Conservation (phyloP, 2,329 filamentous ascomycete species). For the Fusarium sp. region DNA sequence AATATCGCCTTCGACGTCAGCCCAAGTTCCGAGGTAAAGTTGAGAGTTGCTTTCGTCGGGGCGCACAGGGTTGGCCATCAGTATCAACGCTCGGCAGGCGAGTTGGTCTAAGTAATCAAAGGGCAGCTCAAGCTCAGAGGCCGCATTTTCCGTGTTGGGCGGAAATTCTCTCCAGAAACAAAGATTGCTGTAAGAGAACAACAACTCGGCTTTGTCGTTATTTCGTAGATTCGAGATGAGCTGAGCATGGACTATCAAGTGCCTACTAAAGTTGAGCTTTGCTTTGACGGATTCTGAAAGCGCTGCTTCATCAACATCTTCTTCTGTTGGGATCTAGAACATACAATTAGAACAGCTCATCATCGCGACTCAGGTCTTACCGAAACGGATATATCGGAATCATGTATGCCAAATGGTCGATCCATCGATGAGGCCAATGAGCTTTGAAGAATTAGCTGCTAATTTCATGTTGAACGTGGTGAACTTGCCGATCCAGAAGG, state of each 20-base stretch:
- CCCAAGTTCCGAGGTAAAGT: background rate
- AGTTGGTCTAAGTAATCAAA: conserved; percentile 8
- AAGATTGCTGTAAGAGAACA: conserved; percentile 20
- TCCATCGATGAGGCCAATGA: conserved; percentile 1
- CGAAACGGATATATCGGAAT: conserved; percentile 6
- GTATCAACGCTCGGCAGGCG: conserved; percentile 7
- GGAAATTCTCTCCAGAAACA: conserved; percentile 28
- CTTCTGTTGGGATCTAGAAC: background rate
- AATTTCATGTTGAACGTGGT: too few species aligned
- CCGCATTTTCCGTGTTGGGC: background rate
- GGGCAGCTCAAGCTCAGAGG: background rate
- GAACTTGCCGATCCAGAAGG: conserved; percentile 14
- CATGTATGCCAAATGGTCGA: conserved; percentile 6
- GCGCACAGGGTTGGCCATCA: background rate
- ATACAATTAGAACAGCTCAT: background rate
- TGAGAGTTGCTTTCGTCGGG: background rate
- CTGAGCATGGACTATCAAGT: conserved; percentile 12
- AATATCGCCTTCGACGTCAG: background rate
- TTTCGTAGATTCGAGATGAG: conserved; percentile 7
- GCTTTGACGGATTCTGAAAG: background rate
- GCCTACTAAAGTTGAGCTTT: conserved; percentile 7
- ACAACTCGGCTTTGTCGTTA: fast-evolving
- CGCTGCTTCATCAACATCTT: background rate
- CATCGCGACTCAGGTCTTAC: background rate
- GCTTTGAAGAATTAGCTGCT: background rate